Percentiles rank a stretch among this genome's conserved stretches.
These are phyloP conservation scores for Anthoceros angustus DNA, from an alignment of 225 moss, liverwort and hornwort genomes.

Conservation along the genomic window DNA sequence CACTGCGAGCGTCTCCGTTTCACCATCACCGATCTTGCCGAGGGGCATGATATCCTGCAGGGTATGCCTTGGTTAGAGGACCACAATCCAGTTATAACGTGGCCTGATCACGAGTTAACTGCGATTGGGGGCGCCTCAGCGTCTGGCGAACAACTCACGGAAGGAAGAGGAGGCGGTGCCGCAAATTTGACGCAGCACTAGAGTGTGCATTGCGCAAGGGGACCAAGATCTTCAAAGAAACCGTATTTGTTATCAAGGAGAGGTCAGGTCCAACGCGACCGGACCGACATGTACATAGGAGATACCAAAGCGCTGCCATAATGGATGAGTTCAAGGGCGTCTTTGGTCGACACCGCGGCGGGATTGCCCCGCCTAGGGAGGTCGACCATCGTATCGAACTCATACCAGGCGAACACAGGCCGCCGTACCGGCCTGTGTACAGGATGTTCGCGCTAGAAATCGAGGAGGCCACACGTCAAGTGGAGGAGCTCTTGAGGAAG, in stretches of 20 bases:
- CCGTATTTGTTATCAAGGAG: too few relatives aligned
- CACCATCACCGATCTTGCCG: neutral
- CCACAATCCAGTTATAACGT: neutral
- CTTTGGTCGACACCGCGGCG: neutral
- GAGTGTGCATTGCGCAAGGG: too few relatives aligned
- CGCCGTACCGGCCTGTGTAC: neutral
- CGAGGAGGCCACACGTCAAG: neutral
- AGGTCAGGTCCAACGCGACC: too few relatives aligned
- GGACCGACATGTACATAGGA: too few relatives aligned
- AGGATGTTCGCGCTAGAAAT: neutral
- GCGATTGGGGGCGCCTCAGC: neutral
- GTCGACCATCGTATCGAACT: neutral
- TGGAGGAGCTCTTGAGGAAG: neutral
- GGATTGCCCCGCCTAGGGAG: neutral
- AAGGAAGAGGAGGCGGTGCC: too few relatives aligned
- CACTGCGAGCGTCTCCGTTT: neutral
- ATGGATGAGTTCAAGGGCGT: neutral
- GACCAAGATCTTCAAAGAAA: too few relatives aligned
- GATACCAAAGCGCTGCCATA: neutral
- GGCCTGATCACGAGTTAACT: neutral
- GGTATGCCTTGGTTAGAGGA: neutral
- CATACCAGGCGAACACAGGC: neutral
- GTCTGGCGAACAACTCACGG: neutral
- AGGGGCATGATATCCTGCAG: neutral
- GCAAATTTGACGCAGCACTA: too few relatives aligned